These are phyloP conservation scores for Calonectria hawksworthii DNA, from an alignment of 2,329 filamentous ascomycete species.

Conservation along the genomic window DNA sequence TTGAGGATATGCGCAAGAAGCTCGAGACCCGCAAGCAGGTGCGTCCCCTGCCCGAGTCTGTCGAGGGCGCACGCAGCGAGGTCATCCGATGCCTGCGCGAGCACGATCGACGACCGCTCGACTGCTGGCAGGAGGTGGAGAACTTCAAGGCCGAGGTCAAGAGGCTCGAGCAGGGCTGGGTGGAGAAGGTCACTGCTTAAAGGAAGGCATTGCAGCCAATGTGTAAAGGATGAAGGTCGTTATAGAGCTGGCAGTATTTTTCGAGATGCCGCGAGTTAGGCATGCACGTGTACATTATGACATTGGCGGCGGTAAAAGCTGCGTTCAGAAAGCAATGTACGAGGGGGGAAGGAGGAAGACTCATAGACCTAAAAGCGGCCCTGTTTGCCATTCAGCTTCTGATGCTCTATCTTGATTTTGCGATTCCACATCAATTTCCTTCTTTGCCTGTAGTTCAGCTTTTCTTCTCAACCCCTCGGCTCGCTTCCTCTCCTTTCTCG, in stretches of 20 bases:
- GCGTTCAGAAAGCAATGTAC: conserved; percentile 46
- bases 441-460: conserved; percentile 54
- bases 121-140: conserved; percentile 96
- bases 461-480: conserved; percentile 70
- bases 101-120: conserved; percentile 88
- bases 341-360: conserved; percentile 31
- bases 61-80: conserved; percentile 81
- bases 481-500: conserved; percentile 68
- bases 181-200: conserved; percentile 80
- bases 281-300: conserved; percentile 51
- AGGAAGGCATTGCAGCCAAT: conserved; percentile 23
- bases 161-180: conserved; percentile 87
- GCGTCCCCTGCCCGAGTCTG: conserved; percentile 76
- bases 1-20: conserved; percentile 70
- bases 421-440: conserved; percentile 20
- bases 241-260: conserved; percentile 33
- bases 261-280: conserved; percentile 28
- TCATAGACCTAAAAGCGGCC: conserved; percentile 40
- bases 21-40: conserved; percentile 75
- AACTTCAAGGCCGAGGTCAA: conserved; percentile 91
- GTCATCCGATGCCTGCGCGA: conserved; percentile 85
- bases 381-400: conserved; percentile 37
- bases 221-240: conserved; percentile 8
- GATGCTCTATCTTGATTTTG: conserved; percentile 27
- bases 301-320: conserved; percentile 49